Conservation (phyloP, 129 eudicot species). For the Solidago caesia region DNA sequence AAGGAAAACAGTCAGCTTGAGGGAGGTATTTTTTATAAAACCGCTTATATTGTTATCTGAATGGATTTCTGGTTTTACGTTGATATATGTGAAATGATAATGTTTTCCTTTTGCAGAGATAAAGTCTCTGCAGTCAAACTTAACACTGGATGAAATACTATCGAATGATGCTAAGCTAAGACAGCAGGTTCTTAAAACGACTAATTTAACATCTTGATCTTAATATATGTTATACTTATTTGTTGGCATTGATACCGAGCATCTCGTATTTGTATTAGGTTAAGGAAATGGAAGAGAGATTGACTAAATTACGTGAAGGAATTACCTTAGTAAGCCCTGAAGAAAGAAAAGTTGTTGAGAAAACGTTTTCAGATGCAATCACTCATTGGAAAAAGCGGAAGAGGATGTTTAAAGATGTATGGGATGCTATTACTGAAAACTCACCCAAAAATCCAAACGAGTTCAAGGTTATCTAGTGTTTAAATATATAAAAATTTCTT, state of each 20-base stretch:
- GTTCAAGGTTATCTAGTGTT: conserved; percentile 53
- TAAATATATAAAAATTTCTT: neutral
- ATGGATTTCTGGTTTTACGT: neutral
- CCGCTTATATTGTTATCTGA: neutral
- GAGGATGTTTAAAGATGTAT: conserved; percentile 90
- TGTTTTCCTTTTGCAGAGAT: conserved; percentile 51
- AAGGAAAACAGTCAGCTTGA: conserved; percentile 70
- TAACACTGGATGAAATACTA: conserved; percentile 79
- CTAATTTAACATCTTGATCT: conserved; percentile 9
- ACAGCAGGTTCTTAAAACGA: conserved; percentile 51
- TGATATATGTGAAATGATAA: conserved; percentile 3
- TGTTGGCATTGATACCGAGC: conserved; percentile 6
- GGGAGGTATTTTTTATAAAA: conserved; percentile 53
- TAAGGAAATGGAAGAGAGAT: conserved; percentile 68
- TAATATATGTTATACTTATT: neutral
- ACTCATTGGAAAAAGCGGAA: conserved; percentile 90
- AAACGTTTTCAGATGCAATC: conserved; percentile 44
- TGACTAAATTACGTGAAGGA: conserved; percentile 78
- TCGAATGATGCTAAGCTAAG: conserved; percentile 56
- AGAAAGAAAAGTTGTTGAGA: conserved; percentile 74
- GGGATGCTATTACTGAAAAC: conserved; percentile 96
- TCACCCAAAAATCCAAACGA: conserved; percentile 79
- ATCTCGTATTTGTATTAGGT: conserved; percentile 43
- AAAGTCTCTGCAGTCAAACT: conserved; percentile 79
- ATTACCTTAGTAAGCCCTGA: conserved; percentile 90